Evolutionary conservation across 441 rosid species (phyloP).

Genomic region (Corymbia calophylla): DNA sequence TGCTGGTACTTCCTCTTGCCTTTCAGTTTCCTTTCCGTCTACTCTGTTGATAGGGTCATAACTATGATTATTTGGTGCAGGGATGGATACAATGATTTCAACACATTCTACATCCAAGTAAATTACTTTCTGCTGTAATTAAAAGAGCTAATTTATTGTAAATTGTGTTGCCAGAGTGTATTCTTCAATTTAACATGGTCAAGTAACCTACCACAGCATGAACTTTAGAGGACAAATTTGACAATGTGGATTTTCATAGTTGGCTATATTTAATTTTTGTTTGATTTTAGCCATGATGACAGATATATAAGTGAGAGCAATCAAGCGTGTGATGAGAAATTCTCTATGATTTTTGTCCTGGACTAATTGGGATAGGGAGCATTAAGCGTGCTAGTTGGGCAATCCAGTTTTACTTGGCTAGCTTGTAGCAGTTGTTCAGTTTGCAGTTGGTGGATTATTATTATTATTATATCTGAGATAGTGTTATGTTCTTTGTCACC

Average conservation of each 20-base stretch:
- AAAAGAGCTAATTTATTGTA: not conserved
- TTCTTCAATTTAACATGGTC: not conserved
- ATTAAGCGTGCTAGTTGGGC: not conserved
- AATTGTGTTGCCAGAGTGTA: not conserved
- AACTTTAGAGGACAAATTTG: not conserved
- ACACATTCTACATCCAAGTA: slow-evolving; percentile 99
- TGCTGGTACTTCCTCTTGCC: not conserved
- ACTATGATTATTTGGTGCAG: slow-evolving; percentile 40
- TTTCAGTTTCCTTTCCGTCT: not conserved
- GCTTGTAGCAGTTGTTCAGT: not conserved
- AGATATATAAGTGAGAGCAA: not conserved
- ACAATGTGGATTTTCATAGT: not conserved
- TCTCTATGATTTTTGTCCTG: not conserved
- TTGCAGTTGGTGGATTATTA: not conserved
- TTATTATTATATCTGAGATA: not conserved
- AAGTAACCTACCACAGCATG: not conserved
- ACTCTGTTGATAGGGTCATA: not conserved
- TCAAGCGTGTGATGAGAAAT: not conserved
- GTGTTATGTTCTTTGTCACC: not conserved
- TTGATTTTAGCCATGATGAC: not conserved
- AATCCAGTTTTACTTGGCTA: not conserved
- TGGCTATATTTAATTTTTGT: not conserved
- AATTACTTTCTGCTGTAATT: slow-evolving; percentile 18
- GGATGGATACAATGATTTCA: slow-evolving; percentile 99
- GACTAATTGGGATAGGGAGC: not conserved